These are phyloP conservation scores for Fusarium brachygibbosum DNA, from an alignment of 2,329 filamentous ascomycete genomes.

Conservation along the genomic window DNA sequence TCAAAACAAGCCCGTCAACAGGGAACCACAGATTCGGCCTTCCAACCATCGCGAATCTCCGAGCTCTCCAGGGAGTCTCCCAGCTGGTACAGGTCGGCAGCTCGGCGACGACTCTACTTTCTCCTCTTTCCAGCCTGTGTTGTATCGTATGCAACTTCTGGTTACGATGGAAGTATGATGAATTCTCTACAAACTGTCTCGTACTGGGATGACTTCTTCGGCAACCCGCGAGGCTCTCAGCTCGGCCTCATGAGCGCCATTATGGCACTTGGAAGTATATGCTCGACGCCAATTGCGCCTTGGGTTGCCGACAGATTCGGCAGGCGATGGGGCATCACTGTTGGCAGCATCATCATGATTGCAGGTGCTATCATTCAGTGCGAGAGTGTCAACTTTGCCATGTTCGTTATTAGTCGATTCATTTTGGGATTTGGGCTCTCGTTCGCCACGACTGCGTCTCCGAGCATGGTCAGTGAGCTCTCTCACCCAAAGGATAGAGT, in stretches of 20 bases:
- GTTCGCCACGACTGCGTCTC: slow-evolving; percentile 65
- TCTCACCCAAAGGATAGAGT: slow-evolving; percentile 67
- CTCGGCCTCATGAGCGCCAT: slow-evolving; percentile 57
- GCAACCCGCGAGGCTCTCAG: slow-evolving; percentile 51
- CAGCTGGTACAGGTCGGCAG: slow-evolving; percentile 51
- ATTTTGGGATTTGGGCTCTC: slow-evolving; percentile 67
- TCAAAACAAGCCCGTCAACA: slow-evolving; percentile 36
- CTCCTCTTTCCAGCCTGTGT: slow-evolving; percentile 54
- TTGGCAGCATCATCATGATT: slow-evolving; percentile 52
- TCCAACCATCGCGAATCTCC: slow-evolving; percentile 49
- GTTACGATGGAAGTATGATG: slow-evolving; percentile 63
- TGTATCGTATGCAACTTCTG: slow-evolving; percentile 55
- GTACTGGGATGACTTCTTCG: slow-evolving; percentile 59
- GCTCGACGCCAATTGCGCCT: slow-evolving; percentile 50
- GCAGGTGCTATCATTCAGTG: slow-evolving; percentile 52
- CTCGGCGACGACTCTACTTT: slow-evolving; percentile 51
- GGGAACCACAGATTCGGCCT: slow-evolving; percentile 19
- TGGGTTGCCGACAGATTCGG: slow-evolving; percentile 52
- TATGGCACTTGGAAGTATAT: slow-evolving; percentile 63
- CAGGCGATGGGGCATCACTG: slow-evolving; percentile 50
- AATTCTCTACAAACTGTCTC: slow-evolving; percentile 61
- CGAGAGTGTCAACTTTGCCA: slow-evolving; percentile 54
- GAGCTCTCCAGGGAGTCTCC: slow-evolving; percentile 47
- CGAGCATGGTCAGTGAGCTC: slow-evolving; percentile 65
- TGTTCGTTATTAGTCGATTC: slow-evolving; percentile 68